These are phyloP conservation scores for Lyophyllum atratum DNA, from an alignment of 768 basidiomycete species.

Conservation along the genomic window DNA sequence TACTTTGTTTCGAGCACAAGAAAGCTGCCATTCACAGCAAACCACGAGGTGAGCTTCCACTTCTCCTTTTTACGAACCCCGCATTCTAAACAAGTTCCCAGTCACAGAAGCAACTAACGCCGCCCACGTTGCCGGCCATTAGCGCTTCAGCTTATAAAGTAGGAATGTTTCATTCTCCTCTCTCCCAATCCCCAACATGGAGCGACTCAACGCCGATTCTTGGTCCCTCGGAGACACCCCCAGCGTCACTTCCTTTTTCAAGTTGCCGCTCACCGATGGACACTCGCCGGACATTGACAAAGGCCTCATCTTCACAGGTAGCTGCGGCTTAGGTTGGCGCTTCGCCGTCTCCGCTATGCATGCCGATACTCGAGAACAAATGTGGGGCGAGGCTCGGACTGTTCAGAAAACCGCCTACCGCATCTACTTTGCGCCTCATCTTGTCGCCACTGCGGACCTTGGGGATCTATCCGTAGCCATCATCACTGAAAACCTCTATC, in stretches of 20 bases:
- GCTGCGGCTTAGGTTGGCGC: slow-evolving; percentile 13
- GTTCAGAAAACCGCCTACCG: slow-evolving; percentile 1
- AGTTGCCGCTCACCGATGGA: background rate
- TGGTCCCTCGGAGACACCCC: slow-evolving; percentile 3
- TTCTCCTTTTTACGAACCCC: background rate
- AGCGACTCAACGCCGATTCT: background rate
- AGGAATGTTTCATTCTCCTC: background rate
- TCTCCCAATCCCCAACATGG: background rate
- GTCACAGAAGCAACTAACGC: background rate
- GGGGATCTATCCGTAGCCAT: background rate
- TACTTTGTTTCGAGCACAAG: background rate
- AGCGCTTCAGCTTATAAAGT: background rate
- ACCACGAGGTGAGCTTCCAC: background rate
- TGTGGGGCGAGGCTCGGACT: background rate
- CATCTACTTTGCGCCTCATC: slow-evolving; percentile 7
- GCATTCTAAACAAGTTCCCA: background rate
- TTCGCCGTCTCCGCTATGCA: background rate
- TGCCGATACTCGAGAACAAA: background rate
- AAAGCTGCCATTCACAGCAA: background rate
- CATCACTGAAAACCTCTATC: background rate
- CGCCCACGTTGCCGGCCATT: background rate
- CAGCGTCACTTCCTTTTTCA: slow-evolving; percentile 7
- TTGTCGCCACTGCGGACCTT: background rate
- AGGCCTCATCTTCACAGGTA: background rate
- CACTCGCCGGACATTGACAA: background rate